These are phyloP conservation scores for Tulasnella sp. DNA, from an alignment of 768 basidiomycete genomes.

Conservation along the genomic window DNA sequence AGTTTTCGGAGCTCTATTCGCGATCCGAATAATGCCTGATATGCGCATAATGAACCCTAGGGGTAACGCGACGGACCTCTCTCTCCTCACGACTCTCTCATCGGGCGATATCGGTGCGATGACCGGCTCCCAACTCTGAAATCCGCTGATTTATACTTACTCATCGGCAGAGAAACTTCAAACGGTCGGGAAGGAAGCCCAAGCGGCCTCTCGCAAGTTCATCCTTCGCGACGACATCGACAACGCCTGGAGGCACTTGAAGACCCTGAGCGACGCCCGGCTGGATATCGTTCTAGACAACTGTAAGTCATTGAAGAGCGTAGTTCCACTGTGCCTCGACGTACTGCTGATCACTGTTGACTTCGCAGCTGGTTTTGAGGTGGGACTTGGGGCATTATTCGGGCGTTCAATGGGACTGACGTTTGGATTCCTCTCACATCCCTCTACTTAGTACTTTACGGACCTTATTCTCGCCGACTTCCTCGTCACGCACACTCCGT, in stretches of 20 bases:
- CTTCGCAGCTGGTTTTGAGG: conserved; percentile 80
- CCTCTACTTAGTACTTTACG: conserved; percentile 79
- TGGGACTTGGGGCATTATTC: too few species aligned
- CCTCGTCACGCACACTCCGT: conserved; percentile 77
- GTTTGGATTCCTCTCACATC: neutral
- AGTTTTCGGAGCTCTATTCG: neutral
- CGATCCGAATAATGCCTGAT: neutral
- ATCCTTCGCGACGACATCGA: conserved; percentile 80
- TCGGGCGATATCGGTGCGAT: conserved; percentile 55
- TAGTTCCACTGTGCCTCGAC: neutral
- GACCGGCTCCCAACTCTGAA: neutral
- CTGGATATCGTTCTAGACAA: conserved; percentile 92
- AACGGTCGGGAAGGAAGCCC: conserved; percentile 68
- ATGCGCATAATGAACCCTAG: conserved; percentile 27
- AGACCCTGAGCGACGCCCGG: conserved; percentile 37
- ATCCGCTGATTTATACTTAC: neutral
- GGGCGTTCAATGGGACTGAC: too few species aligned
- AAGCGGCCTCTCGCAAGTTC: conserved; percentile 58
- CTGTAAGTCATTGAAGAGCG: conserved; percentile 44
- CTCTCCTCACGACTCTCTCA: conserved; percentile 76
- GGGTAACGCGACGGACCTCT: conserved; percentile 95
- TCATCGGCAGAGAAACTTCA: conserved; percentile 46
- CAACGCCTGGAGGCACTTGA: conserved; percentile 60
- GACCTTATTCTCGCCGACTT: conserved; percentile 92
- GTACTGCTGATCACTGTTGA: neutral